Base-by-base conservation (phyloP, 805 yeast species). In the Candida ponderosae region DNA sequence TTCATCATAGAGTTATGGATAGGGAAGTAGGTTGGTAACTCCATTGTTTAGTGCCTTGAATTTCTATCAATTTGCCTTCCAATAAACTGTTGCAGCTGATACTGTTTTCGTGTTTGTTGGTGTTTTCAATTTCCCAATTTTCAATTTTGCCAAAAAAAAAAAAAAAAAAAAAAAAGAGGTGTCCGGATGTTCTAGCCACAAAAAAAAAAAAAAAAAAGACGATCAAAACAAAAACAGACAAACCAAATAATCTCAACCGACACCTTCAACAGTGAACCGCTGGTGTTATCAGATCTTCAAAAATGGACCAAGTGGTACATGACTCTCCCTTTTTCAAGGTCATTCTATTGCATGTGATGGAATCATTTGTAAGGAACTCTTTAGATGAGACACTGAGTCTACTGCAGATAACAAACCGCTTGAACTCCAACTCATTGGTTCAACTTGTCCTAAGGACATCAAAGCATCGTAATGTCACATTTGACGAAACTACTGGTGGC, bases 301-400 rank as follows among this genome's bases (percentile, higher is more conserved):
- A n/a, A n/a, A 24, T 24, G 28, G 28, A 6, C 5, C 28, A 24
- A 11, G 14, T 24, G 14, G 28, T 11, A 5, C 28, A 24, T 6
- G 28, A 24, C 13, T 24, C 28, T 13, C 28, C 28, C 11, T 24
- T 8, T 11, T 53, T 53, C 41, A 41, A 41, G 3, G 39, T 53
- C 21, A 40, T 51, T 1, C 53, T 51, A 5, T 41, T 53, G n/a
- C 36, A 51, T 1, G 56, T 49, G 11, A 46, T 53, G 14, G 56
- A 46, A 34, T 40, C 50, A 8, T 46, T 51, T 29, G 54, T 53
- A 4, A 42, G 43, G 29, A 42, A 42, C 26, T 44, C 53, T 7
- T 31, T 51, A 3, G 51, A 51, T 9, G 46, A 46, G 18, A 46
- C 49, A 3, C 45, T 52, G 16, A 43, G 46, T 13, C 29, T 53